phyloP scores from a whole-genome alignment of 2,329 filamentous ascomycete species.

The Mycosphaerelloides madeirae region DNA sequence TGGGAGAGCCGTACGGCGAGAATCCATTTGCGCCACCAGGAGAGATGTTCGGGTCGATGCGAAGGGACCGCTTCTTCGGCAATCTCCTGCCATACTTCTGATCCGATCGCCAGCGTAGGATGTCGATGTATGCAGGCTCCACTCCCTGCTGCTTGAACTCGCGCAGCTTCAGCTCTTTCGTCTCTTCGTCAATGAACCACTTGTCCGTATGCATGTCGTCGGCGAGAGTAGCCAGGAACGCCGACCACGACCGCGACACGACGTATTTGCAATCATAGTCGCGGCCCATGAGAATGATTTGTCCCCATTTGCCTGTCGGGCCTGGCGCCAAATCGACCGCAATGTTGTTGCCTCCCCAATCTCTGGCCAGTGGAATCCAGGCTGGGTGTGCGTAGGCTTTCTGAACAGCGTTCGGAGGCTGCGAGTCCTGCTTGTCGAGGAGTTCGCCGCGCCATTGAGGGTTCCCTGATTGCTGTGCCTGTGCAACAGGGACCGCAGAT shows the following conservation, averaged over 20 bases:
- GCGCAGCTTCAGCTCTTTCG: conserved; percentile 80
- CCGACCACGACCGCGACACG: conserved; percentile 83
- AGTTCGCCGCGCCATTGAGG: conserved; percentile 77
- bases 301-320: conserved; percentile 85
- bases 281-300: conserved; percentile 92
- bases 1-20: conserved; percentile 60
- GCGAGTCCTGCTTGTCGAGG: conserved; percentile 75
- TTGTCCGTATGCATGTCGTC: conserved; percentile 89
- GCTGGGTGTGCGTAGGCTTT: conserved; percentile 89
- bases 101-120: conserved; percentile 89
- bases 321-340: conserved; percentile 90
- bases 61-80: conserved; percentile 43
- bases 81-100: conserved; percentile 76
- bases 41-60: conserved; percentile 51
- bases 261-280: conserved; percentile 99
- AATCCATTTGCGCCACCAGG: conserved; percentile 41
- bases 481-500: conserved; percentile 46
- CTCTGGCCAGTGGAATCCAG: conserved; percentile 93
- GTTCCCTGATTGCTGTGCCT: conserved; percentile 33
- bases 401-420: conserved; percentile 80
- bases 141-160: conserved; percentile 87
- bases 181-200: conserved; percentile 89
- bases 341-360: conserved; percentile 98
- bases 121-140: conserved; percentile 90
- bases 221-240: conserved; percentile 78